These are phyloP conservation scores for Calophaca sinica DNA, from an alignment of 306 rosid species.

Conservation along the genomic window DNA sequence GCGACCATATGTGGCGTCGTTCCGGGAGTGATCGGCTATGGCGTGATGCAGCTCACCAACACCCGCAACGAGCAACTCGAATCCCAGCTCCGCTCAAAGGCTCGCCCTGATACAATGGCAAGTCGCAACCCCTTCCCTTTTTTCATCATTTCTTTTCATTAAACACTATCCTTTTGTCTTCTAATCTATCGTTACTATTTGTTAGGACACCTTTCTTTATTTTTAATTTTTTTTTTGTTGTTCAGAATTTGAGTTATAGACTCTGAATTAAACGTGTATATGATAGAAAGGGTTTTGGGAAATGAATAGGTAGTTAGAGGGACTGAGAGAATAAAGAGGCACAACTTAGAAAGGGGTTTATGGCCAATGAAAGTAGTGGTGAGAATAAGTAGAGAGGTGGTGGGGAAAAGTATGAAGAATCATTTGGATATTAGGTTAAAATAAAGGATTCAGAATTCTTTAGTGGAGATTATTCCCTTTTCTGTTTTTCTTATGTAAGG, in stretches of 20 bases:
- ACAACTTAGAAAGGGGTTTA: not conserved
- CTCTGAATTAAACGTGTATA: too few species aligned
- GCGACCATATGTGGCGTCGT: constrained; percentile 89
- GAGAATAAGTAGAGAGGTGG: not conserved
- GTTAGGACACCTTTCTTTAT: too few species aligned
- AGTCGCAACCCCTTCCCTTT: not conserved
- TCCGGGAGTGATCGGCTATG: constrained; percentile 79
- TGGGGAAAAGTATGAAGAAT: not conserved
- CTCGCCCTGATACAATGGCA: constrained; percentile 85
- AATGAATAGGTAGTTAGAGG: too few species aligned
- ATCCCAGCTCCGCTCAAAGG: constrained; percentile 76
- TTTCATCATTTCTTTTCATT: not conserved
- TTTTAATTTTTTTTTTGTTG: too few species aligned
- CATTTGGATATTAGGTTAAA: not conserved
- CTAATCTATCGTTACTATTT: too few species aligned
- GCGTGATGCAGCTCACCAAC: constrained; percentile 81
- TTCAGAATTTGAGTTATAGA: too few species aligned
- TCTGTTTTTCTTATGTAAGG: not conserved
- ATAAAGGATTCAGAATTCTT: not conserved
- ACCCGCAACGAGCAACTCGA: constrained; percentile 77
- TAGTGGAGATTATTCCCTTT: not conserved
- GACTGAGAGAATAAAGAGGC: too few species aligned
- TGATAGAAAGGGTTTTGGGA: too few species aligned
- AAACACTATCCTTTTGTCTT: not conserved
- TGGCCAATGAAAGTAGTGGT: not conserved